phyloP scores from a whole-genome alignment of 164 flowering plant genomes.

The Santalum album region DNA sequence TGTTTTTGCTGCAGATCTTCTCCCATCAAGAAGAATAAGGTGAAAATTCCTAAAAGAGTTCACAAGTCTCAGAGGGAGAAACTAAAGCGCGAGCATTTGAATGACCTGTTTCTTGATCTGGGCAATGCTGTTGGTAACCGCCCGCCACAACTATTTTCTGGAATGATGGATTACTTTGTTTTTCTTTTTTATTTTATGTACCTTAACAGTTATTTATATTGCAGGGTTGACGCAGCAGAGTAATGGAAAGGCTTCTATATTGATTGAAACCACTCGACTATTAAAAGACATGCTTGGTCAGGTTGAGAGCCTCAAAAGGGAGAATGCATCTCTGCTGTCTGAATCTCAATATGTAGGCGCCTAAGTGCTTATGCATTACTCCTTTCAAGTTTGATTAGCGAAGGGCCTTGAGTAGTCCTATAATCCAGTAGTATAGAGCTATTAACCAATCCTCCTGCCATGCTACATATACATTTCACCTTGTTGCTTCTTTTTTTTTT shows the following conservation, averaged over 20 bases:
- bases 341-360: slow-evolving; percentile 56
- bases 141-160: too few relatives aligned
- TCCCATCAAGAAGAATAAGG: slow-evolving; percentile 34
- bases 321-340: slow-evolving; percentile 40
- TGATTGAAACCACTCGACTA: slow-evolving; percentile 40
- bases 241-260: slow-evolving; percentile 54
- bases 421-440: too few relatives aligned
- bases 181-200: neutral
- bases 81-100: slow-evolving; percentile 72
- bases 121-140: slow-evolving; percentile 59
- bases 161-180: neutral
- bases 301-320: slow-evolving; percentile 42
- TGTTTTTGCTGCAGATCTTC: slow-evolving; percentile 26
- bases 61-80: slow-evolving; percentile 92
- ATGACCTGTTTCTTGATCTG: slow-evolving; percentile 64
- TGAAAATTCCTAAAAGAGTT: slow-evolving; percentile 60
- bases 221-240: slow-evolving; percentile 33
- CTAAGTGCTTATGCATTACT: neutral
- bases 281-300: slow-evolving; percentile 31
- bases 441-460: too few relatives aligned
- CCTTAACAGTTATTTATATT: neutral
- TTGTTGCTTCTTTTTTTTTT: too few relatives aligned
- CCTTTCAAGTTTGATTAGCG: neutral
- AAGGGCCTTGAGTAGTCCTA: too few relatives aligned
- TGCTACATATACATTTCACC: too few relatives aligned